phyloP scores from a whole-genome alignment of 257 asterid species.

The Solanum phureja region DNA sequence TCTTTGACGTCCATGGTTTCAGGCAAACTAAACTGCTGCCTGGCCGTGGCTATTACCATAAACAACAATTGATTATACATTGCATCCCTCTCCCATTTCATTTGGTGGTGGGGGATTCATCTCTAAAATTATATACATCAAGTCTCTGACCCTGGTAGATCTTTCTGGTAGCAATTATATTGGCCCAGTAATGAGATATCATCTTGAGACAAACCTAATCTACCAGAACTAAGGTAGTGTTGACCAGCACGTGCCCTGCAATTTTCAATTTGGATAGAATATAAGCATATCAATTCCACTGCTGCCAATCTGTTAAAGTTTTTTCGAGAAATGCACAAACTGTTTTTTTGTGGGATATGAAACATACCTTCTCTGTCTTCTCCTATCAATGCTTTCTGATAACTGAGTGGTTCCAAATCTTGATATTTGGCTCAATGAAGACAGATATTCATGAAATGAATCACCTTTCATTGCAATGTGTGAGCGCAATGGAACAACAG shows the following conservation, averaged over 20 bases:
- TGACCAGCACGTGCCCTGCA: constrained; percentile 52
- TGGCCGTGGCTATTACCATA: not conserved
- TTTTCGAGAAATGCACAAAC: not conserved
- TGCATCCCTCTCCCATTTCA: not conserved
- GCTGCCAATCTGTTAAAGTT: not conserved
- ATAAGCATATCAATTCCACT: constrained; percentile 2
- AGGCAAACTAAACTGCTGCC: not conserved
- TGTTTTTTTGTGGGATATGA: not conserved
- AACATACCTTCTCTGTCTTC: constrained; percentile 55
- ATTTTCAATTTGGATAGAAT: constrained; percentile 2
- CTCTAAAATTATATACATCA: constrained; percentile 2
- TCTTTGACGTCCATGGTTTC: not conserved
- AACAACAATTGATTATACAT: not conserved
- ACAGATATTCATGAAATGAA: constrained; percentile 68
- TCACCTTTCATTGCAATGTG: constrained; percentile 51
- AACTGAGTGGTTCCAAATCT: constrained; percentile 51
- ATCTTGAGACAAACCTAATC: constrained; percentile 47
- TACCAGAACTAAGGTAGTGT: constrained; percentile 73
- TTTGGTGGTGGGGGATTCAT: not conserved
- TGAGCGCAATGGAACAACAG: constrained; percentile 53
- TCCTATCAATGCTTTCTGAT: constrained; percentile 26
- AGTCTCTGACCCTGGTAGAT: constrained; percentile 6
- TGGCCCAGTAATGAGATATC: constrained; percentile 50
- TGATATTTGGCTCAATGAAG: constrained; percentile 76
- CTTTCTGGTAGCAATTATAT: constrained; percentile 29